Base-by-base conservation (phyloP, 805 yeast species). In the Hanseniaspora hatyaiensis region DNA sequence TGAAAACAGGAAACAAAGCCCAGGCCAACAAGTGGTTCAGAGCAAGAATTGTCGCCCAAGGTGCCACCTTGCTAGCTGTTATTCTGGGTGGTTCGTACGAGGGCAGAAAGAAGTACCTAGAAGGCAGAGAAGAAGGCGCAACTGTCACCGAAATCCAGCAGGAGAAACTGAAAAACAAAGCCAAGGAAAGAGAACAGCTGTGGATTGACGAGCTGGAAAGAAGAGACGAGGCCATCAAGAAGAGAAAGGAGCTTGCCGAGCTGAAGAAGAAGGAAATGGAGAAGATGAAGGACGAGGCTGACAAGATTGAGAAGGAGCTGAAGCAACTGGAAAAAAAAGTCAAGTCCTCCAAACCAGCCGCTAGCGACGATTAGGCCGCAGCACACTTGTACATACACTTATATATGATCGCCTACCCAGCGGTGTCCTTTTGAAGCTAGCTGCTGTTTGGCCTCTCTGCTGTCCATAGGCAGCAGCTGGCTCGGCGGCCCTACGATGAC, bases 201-300 rank as follows among this genome's bases (percentile, higher is more conserved):
- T 88, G 96, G 96, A 81, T 87, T 52, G 85, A 82, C 59, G 94
- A 82, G 58, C 71, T 87, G 57, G 96, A 87, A 60, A 75, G 95
- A 66, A 75, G 94, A 62, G 96, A 87, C 61, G 72, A 64, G 12
- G 82, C 78, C 50, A 76, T 79, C 50, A 78, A 81, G 59, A 75
- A 71, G 51, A 71, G 94, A 57, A 78, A 74, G 62, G 63, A 69
- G 54, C 72, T 87, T 57, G 83, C 88, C 4, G 84, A 80, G 50
- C 55, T 70, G 42, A 80, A 80, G 1, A 72, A 75, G 59, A 53
- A 53, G 52, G 67, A 69, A 54, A 60, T 66, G 31, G 55, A 59
- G 40, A 73, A 72, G 52, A 59, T 63, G 39, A 65, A 61, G 34
- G 58, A 56, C 19, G 61, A 59, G 40, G 54, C 61, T 5, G 51